Evolutionary conservation across 768 basidiomycete species (phyloP), one percentile per base, ranked within the genome.

Genomic region (Rhizopogon vesiculosus): DNA sequence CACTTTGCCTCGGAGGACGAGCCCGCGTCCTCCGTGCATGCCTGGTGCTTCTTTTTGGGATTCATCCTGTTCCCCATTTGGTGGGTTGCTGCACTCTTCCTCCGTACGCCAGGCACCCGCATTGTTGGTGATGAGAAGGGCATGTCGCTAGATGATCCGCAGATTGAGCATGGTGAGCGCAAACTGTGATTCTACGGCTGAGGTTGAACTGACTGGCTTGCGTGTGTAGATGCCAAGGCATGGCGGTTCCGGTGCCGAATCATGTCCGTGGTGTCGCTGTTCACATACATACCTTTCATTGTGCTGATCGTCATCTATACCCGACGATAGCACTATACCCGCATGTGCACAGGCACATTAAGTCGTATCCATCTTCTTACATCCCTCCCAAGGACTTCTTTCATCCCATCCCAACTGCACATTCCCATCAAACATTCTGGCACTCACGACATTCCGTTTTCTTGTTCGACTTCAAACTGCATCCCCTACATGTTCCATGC

Each of bases 271-370:
- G 67, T 89, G 43, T 87, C 88, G 41, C 60, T 90, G 39, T 65
- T 90, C 67, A 89, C 87, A 19, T 91, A 91, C 68, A 74, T 90
- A 58, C 89, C 89, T 13, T 89, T 91, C 69, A 85, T 91, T 67
- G 74, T 87, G 60, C 80, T 87, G 56, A 74, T 89, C 61, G 85
- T 84, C 59, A 74, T 90, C 60, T 89, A 86, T 65, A 83, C 64
- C 7, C 68, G 67, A 59, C 70, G 71, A 63, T 71, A 51, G 56
- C 69, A 58, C 38, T 45, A 59, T 56, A 51, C 18, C 41, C 43
- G 43, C 55, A 56, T 43, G 53, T 40, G 50, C 58, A 25, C 59
- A 60, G 51, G 46, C 58, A 48, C 51, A 25, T 25, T 25, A 41
- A 43, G 25, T 43, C 60, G 61, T 31, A 5, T 43, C 42, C 46